phyloP scores from a whole-genome alignment of 192 early-diverging fungal genomes.

The Ambispora gerdemannii region DNA sequence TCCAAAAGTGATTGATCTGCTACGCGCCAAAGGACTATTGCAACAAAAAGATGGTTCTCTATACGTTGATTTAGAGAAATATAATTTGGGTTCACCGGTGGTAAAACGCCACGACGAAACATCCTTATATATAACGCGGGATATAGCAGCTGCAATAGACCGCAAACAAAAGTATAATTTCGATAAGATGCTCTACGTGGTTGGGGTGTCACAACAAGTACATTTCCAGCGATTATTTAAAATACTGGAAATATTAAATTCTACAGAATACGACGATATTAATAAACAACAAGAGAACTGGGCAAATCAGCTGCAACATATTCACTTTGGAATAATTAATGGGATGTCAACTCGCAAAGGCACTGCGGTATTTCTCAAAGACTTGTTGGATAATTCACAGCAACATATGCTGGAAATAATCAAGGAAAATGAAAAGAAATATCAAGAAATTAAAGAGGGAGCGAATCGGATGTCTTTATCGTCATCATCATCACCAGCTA shows the following conservation, averaged over 20 bases:
- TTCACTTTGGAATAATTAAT: slow-evolving; percentile 85
- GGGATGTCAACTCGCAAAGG: slow-evolving; percentile 93
- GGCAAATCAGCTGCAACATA: slow-evolving; percentile 70
- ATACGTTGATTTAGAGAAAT: slow-evolving; percentile 69
- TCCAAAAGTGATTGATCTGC: slow-evolving; percentile 59
- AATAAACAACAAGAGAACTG: slow-evolving; percentile 50
- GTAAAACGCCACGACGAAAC: slow-evolving; percentile 81
- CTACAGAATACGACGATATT: not conserved
- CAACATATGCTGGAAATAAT: slow-evolving; percentile 80
- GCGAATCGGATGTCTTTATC: not conserved
- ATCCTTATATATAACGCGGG: slow-evolving; percentile 86
- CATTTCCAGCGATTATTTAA: slow-evolving; percentile 92
- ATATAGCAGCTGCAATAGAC: slow-evolving; percentile 81
- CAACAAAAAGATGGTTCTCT: slow-evolving; percentile 68
- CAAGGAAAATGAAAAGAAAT: slow-evolving; percentile 72
- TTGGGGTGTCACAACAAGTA: slow-evolving; percentile 76
- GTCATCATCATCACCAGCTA: not conserved
- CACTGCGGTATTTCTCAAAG: slow-evolving; percentile 87
- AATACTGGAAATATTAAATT: slow-evolving; percentile 59
- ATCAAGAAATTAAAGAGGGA: slow-evolving; percentile 50
- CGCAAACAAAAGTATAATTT: slow-evolving; percentile 73
- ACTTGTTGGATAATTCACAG: slow-evolving; percentile 80
- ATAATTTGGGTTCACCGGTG: slow-evolving; percentile 72
- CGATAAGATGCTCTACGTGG: slow-evolving; percentile 83
- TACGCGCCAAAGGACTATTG: slow-evolving; percentile 60